A percentile compares a stretch with the other conserved stretches of the same genome.
phyloP scores from a whole-genome alignment of 192 early-diverging fungal species.

The Entomortierella chlamydospora region DNA sequence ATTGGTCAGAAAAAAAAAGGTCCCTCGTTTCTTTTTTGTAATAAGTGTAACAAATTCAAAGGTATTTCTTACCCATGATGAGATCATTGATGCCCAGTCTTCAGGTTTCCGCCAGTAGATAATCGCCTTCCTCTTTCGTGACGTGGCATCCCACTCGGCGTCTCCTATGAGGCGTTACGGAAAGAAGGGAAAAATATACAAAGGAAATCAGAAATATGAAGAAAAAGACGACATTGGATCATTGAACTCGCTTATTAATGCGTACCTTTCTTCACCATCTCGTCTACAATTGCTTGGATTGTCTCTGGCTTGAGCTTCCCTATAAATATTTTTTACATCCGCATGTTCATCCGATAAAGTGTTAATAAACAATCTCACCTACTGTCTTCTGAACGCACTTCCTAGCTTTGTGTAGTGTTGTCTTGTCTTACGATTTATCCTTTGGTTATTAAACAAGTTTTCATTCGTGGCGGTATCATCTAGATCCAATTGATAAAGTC shows the following conservation, averaged over 20 bases:
- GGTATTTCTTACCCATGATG: constrained; percentile 77
- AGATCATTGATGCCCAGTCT: constrained; percentile 87
- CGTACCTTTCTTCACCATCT: constrained; percentile 77
- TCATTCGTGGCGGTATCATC: constrained; percentile 63
- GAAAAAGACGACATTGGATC: too few species aligned
- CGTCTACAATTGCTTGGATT: constrained; percentile 78
- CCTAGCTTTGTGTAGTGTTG: too few species aligned
- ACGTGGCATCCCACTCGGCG: constrained; percentile 65
- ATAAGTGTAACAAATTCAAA: background rate
- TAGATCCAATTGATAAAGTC: constrained; percentile 72
- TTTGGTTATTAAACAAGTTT: constrained; percentile 76
- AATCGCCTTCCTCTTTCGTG: constrained; percentile 67
- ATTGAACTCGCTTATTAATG: too few species aligned
- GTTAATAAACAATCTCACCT: too few species aligned
- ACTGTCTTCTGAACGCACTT: too few species aligned
- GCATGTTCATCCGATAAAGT: too few species aligned
- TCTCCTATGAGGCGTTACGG: constrained; percentile 51
- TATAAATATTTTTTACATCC: constrained; percentile 29
- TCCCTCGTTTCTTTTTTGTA: too few species aligned
- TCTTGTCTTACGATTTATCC: constrained; percentile 77
- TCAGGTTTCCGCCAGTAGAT: constrained; percentile 92
- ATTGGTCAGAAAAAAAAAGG: constrained; percentile 8
- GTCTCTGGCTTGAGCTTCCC: constrained; percentile 71
- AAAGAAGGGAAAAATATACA: background rate
- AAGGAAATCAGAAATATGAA: too few species aligned